Evolutionary conservation across 352 stramenopile genomes (phyloP), one percentile per base, ranked within the genome.

Genomic region (Pythium myriotylum): DNA sequence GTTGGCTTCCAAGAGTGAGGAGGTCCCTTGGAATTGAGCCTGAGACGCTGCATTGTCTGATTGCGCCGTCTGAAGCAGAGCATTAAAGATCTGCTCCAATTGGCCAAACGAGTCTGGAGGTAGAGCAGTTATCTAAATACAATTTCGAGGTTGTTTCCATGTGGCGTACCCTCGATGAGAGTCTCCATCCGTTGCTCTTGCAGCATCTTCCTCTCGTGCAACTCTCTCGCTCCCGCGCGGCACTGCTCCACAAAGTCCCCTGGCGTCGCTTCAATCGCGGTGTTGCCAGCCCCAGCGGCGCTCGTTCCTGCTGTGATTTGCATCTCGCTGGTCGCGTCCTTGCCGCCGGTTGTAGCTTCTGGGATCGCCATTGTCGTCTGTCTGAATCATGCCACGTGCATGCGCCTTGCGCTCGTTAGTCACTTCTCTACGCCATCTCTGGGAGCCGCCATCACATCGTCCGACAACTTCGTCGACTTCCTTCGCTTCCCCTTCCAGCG

Each of bases 101-200:
- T 88, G 41, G 19, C 43, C 48, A 40, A 59, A 62, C 9, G 65
- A 61, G 6, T 29, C 59, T 68, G 14, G 4, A 23, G 32, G 0
- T 17, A 43, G 29, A n/a, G n/a, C n/a, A n/a, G n/a, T n/a, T n/a
- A n/a, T n/a, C n/a, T n/a, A n/a, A n/a, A n/a, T n/a, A n/a, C n/a
- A n/a, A n/a, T n/a, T n/a, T n/a, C n/a, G 42, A 78, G 52, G 49
- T 62, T 19, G 1, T 10, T 10, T 35, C 29, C 5, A 51, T 17
- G 6, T n/a, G 6, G 47, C 47, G 29, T 50, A 88, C 79, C 62
- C 73, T 88, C 64, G 19, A 88, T 64, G 1, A 88, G 72, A 27
- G 68, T 53, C 50, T 78, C 79, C 12, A 88, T 66, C 41, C 73
- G 74, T 59, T 84, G 67, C 41, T 88, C 74, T 52, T 88, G 79